Evolutionary conservation across 2,329 filamentous ascomycete genomes (phyloP), one percentile per base, ranked within the genome.

Genomic region (Phaeosphaeriaceae sp.): DNA sequence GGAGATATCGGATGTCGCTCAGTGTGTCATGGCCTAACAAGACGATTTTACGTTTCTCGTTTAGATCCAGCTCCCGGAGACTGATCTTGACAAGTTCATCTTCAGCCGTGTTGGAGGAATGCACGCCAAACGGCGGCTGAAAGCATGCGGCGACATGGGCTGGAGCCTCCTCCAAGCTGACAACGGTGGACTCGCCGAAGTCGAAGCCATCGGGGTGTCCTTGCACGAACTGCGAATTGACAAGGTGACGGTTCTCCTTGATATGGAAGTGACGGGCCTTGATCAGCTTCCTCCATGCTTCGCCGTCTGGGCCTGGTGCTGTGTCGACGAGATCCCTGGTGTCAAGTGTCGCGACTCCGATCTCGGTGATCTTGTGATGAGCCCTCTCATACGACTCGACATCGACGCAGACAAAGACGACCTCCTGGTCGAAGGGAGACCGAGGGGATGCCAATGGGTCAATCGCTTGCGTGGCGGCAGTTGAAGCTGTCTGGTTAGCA

Each of bases 291-390:
- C 87, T 85, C 93, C 94, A 97, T 40, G 88, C 83, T 43, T 80
- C 68, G 2, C 89, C 92, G 24, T 81, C 77, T 2, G 80, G 68
- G 0, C 91, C 91, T 2, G 91, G 91, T 0, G 86, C 69, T 0
- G 88, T 61, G 8, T 76, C 79, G 1, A 78, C 68, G 22, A 93
- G 76, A 52, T 87, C 83, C 21, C 79, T 75, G 0, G 91, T 93
- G 73, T 98, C 93, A 0, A 98, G 82, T 2, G 89, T 89, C 1
- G 92, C 89, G 43, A 99, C 82, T 0, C 95, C 95, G 42, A 99
- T 84, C 76, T 99, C 95, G 0, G 94, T 97, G 58, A 98, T 85
- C 13, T 86, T 81, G 32, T 83, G 80, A 13, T 88, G 85, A 47
- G 86, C 82, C 22, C 80, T 78, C 75, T 99, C 95, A 58, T 89